Evolutionary conservation across 2,329 filamentous ascomycete species (phyloP).

Genomic region (Aspergillus glaucus): DNA sequence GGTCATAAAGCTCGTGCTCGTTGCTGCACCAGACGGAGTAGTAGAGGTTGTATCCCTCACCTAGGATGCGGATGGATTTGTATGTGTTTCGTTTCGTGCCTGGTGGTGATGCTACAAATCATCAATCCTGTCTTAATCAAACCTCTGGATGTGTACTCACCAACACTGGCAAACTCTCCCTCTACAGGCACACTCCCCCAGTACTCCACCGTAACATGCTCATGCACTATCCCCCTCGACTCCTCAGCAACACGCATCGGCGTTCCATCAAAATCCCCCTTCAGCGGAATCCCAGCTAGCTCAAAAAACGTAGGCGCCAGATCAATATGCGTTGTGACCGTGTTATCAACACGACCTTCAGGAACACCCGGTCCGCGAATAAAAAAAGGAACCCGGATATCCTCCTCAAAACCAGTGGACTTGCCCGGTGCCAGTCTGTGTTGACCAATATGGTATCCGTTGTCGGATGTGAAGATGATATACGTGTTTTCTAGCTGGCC

Average conservation of each 20-base stretch:
- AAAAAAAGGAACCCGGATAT: conserved; percentile 52
- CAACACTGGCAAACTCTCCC: not conserved
- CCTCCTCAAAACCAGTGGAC: conserved; percentile 49
- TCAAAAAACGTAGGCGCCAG: conserved; percentile 53
- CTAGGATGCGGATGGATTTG: conserved; percentile 17
- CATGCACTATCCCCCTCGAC: conserved; percentile 15
- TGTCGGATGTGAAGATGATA: conserved; percentile 53
- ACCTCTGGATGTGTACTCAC: no score
- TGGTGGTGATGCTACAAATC: no score
- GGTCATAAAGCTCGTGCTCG: conserved; percentile 18
- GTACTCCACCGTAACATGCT: conserved; percentile 52
- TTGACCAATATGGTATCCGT: conserved; percentile 53
- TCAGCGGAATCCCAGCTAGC: conserved; percentile 25
- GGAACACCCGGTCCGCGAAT: conserved; percentile 51
- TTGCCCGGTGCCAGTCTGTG: conserved; percentile 53
- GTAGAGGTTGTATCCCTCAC: conserved; percentile 14
- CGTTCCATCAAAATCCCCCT: conserved; percentile 49
- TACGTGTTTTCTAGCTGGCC: conserved; percentile 45
- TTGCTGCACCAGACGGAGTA: conserved; percentile 18
- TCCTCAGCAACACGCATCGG: conserved; percentile 38
- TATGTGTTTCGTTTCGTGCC: conserved; percentile 9
- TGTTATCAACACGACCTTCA: conserved; percentile 29
- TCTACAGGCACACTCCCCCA: conserved; percentile 40
- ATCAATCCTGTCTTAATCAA: no score
- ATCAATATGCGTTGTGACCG: conserved; percentile 55